Base-by-base conservation (phyloP, 73 alveolate genomes). In the Stentor coeruleus region DNA sequence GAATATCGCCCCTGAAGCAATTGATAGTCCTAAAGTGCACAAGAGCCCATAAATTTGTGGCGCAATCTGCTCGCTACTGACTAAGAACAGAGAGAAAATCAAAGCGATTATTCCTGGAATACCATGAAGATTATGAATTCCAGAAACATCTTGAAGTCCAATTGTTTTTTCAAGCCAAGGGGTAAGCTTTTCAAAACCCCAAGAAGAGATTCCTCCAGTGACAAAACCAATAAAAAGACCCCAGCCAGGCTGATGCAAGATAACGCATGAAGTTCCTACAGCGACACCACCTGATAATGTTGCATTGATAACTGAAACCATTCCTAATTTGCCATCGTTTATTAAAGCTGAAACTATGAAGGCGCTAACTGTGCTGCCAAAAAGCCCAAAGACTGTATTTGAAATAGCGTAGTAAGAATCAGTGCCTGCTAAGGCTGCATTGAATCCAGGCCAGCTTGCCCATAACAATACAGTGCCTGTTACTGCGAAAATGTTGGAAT, bases 21-120 rank as follows among this genome's bases (percentile, higher is more conserved):
- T n/a, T n/a, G n/a, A n/a, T n/a, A n/a, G n/a, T n/a, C n/a, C n/a
- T n/a, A n/a, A n/a, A n/a, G n/a, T n/a, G n/a, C n/a, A n/a, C n/a
- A n/a, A n/a, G n/a, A n/a, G n/a, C n/a, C n/a, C n/a, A n/a, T n/a
- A n/a, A n/a, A n/a, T n/a, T n/a, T n/a, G n/a, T n/a, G n/a, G n/a
- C n/a, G n/a, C n/a, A n/a, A n/a, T n/a, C n/a, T n/a, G n/a, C n/a
- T n/a, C n/a, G n/a, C n/a, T n/a, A n/a, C n/a, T n/a, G n/a, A n/a
- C n/a, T n/a, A n/a, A n/a, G n/a, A n/a, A n/a, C n/a, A n/a, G n/a
- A n/a, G 96, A 85, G 30, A 88, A 66, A 74, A 93, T 58, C 39
- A 96, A 97, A 26, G 97, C 98, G 33, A 93, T 36, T 80, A 93
- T 59, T 49, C 96, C 98, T 57, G 98, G 97, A 33, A 93, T 79